These are phyloP conservation scores for Drechmeria coniospora DNA, from an alignment of 2,329 filamentous ascomycete genomes.

Conservation along the genomic window DNA sequence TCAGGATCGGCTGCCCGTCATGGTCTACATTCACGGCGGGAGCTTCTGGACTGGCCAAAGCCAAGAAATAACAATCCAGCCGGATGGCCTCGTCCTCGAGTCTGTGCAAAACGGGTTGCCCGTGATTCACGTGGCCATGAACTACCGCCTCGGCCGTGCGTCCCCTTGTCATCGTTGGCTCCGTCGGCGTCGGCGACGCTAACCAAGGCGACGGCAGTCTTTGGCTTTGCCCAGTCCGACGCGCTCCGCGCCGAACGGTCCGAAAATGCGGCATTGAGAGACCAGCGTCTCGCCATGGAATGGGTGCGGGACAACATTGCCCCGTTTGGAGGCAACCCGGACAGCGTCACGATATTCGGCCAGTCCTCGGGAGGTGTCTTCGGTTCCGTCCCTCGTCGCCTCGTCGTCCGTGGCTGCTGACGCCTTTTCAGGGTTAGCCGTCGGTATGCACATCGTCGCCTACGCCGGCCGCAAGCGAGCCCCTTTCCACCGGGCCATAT, in stretches of 20 bases:
- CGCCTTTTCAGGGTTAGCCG: conserved; percentile 17
- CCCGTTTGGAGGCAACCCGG: conserved; percentile 48
- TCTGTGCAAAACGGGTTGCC: conserved; percentile 25
- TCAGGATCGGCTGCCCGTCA: conserved; percentile 16
- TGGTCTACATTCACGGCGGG: conserved; percentile 20
- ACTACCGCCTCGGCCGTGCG: conserved; percentile 14
- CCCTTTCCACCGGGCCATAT: conserved; percentile 30
- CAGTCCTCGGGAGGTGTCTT: conserved; percentile 15
- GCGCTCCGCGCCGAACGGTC: conserved; percentile 8
- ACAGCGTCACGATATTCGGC: conserved; percentile 34
- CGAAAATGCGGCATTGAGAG: conserved; percentile 32
- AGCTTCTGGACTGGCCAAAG: conserved; percentile 17
- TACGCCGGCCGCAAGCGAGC: conserved; percentile 26
- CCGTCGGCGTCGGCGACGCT: too few species aligned
- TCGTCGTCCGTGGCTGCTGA: not conserved
- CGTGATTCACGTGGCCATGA: conserved; percentile 19
- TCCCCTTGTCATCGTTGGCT: not conserved
- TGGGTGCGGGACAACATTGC: conserved; percentile 45
- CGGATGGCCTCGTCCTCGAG: conserved; percentile 29
- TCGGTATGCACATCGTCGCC: conserved; percentile 32
- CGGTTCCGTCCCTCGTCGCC: not conserved
- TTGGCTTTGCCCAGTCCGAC: conserved; percentile 12
- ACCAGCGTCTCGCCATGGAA: conserved; percentile 31
- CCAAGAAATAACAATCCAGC: conserved; percentile 18
- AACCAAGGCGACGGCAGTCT: too few species aligned